Base-by-base conservation (phyloP, 129 eudicot species). In the Calendula officinalis region DNA sequence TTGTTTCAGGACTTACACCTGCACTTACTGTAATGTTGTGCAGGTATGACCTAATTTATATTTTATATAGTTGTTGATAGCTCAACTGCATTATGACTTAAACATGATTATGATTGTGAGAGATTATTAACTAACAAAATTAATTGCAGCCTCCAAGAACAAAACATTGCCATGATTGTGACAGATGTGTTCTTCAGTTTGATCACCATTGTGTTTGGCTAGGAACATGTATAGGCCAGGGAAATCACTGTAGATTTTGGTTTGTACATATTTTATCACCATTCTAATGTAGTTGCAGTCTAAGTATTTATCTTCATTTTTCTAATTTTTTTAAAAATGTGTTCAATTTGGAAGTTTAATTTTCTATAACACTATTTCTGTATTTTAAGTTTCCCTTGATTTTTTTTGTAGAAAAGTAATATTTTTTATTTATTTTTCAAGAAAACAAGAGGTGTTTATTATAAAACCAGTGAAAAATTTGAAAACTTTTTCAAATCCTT, bases 161-260 rank as follows among this genome's bases (percentile, higher is more conserved):
- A 64, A 92, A 92, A 76, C 99, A 92, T 81, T 92, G 99, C 68
- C 95, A 88, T 83, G 96, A 92, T 67, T 92, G 99, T 83, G 96
- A 92, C 83, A 88, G 78, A 77, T 92, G 99, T 60, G 95, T 92
- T 56, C 99, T 92, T 79, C 99, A 88, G 69, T 92, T 92, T 83
- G 99, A 92, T 75, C 99, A 92, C 78, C 99, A 92, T 58, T 92
- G 99, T 77, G 89, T 88, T 75, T 92, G 99, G 99, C 95, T 92
- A 22, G 96, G 96, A 53, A 88, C 91, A 54, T 92, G 99, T 79
- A 73, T 92, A 32, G 99, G 99, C 32, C 96, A 81, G 82, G 85
- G 87, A 8, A 92, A 92, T 75, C 99, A 92, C 69, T 81, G 92
- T 56, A 86, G 95, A 42, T 92, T 92, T 83, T 92, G 99, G 99